These are phyloP conservation scores for Podaxis carcinomalis DNA, from an alignment of 768 basidiomycete species.

Conservation along the genomic window DNA sequence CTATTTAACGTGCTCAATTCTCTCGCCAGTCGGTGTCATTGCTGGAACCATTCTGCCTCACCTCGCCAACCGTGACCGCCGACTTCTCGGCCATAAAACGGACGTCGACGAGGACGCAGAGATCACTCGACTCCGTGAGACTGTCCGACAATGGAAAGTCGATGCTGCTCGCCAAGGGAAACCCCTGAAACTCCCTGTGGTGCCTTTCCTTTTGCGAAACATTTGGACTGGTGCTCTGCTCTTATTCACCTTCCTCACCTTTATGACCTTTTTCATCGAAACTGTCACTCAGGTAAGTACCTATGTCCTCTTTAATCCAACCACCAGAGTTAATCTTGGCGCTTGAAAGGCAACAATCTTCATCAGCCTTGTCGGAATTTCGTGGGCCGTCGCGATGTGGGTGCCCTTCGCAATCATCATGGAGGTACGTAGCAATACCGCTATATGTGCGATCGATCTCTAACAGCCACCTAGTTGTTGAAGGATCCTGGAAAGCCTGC, in stretches of 20 bases:
- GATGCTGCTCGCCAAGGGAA: constrained; percentile 76
- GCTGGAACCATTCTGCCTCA: constrained; percentile 81
- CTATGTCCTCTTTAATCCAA: not conserved
- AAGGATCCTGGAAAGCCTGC: constrained; percentile 58
- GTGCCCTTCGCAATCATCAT: constrained; percentile 96
- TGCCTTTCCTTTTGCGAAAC: constrained; percentile 89
- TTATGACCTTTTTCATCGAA: constrained; percentile 83
- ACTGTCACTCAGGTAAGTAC: constrained; percentile 63
- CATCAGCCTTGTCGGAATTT: constrained; percentile 84
- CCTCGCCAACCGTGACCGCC: constrained; percentile 76
- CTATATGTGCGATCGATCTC: not conserved
- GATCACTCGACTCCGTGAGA: constrained; percentile 59
- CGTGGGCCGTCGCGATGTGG: constrained; percentile 99
- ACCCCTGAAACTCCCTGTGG: constrained; percentile 74
- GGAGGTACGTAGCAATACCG: constrained; percentile 56
- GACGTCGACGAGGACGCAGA: constrained; percentile 78
- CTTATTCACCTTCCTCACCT: constrained; percentile 73
- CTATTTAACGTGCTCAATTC: constrained; percentile 11
- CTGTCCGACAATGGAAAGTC: constrained; percentile 77
- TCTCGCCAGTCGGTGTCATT: constrained; percentile 66
- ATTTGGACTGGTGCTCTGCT: constrained; percentile 90
- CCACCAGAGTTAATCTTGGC: not conserved
- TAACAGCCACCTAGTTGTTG: constrained; percentile 44
- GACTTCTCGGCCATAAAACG: constrained; percentile 66
- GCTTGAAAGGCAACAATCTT: constrained; percentile 64